These are phyloP conservation scores for Nemania diffusa DNA, from an alignment of 2,329 filamentous ascomycete genomes.

Conservation along the genomic window DNA sequence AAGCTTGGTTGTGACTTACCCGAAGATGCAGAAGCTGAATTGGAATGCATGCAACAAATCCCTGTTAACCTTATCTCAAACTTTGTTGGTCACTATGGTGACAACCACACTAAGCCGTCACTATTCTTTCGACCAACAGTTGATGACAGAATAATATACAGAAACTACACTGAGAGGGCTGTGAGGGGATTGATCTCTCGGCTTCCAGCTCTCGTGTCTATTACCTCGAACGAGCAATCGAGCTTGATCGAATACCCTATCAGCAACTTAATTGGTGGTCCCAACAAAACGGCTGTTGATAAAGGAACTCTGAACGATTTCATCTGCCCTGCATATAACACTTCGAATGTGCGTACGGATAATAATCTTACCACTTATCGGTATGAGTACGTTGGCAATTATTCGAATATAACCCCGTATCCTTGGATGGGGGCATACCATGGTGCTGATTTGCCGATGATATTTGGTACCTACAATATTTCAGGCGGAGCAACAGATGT, in stretches of 20 bases:
- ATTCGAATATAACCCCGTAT: conserved; percentile 52
- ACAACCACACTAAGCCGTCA: conserved; percentile 41
- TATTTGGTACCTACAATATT: conserved; percentile 45
- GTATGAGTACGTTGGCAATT: conserved; percentile 56
- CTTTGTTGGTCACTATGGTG: conserved; percentile 45
- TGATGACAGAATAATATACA: conserved; percentile 49
- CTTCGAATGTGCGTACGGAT: conserved; percentile 34
- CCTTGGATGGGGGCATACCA: conserved; percentile 52
- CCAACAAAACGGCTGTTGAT: conserved; percentile 40
- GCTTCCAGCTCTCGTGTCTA: conserved; percentile 43
- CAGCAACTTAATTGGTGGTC: conserved; percentile 35
- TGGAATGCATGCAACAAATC: conserved; percentile 56
- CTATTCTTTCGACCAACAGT: conserved; percentile 49
- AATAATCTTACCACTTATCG: conserved; percentile 52
- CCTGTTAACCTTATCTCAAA: conserved; percentile 53
- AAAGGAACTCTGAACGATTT: conserved; percentile 41
- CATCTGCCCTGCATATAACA: conserved; percentile 41
- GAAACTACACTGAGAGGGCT: conserved; percentile 49
- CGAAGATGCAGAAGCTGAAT: conserved; percentile 41
- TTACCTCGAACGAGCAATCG: conserved; percentile 43
- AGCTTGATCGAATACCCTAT: conserved; percentile 43
- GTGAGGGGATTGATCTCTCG: conserved; percentile 44
- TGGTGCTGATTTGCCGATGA: conserved; percentile 43
- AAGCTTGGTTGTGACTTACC: conserved; percentile 45
- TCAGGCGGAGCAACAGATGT: conserved; percentile 41